Conservation (phyloP, 169 alveolate species). For the Eimeria tenella region DNA sequence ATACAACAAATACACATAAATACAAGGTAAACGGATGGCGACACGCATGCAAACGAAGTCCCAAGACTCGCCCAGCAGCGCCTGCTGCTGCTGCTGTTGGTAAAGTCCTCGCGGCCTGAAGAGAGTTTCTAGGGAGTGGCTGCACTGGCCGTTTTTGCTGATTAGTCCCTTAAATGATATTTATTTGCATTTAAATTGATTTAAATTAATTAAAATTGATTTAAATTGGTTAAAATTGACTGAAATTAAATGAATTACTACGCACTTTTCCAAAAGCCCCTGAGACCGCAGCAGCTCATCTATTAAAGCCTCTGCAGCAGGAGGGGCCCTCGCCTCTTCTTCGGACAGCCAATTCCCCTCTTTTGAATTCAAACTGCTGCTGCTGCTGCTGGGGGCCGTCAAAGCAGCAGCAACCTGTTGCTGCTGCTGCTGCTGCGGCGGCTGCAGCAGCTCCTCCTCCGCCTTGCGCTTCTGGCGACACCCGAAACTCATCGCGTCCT, state of each 20-base stretch:
- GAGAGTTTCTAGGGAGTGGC: too few relatives aligned
- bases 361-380: not conserved
- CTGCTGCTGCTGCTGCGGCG: not conserved
- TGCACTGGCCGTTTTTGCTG: too few relatives aligned
- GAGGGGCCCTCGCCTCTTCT: conserved; percentile 13
- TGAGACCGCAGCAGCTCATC: conserved; percentile 10
- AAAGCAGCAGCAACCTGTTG: too few relatives aligned
- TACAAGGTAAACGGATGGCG: not conserved
- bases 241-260: not conserved
- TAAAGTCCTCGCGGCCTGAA: too few relatives aligned
- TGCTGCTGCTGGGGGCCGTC: not conserved
- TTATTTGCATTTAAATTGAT: too few relatives aligned
- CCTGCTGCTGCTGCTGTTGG: too few relatives aligned
- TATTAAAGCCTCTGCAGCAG: not conserved
- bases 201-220: too few relatives aligned
- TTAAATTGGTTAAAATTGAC: too few relatives aligned
- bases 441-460: conserved; percentile 7
- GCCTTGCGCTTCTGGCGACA: not conserved
- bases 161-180: not conserved
- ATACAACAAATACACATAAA: not conserved
- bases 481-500: not conserved
- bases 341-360: not conserved
- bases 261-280: conserved; percentile 12
- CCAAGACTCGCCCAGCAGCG: too few relatives aligned
- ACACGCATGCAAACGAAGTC: too few relatives aligned